Percentiles rank a stretch among this genome's conserved stretches.
Conservation (phyloP, 495 filamentous ascomycete species). For the Neurospora sp. region DNA sequence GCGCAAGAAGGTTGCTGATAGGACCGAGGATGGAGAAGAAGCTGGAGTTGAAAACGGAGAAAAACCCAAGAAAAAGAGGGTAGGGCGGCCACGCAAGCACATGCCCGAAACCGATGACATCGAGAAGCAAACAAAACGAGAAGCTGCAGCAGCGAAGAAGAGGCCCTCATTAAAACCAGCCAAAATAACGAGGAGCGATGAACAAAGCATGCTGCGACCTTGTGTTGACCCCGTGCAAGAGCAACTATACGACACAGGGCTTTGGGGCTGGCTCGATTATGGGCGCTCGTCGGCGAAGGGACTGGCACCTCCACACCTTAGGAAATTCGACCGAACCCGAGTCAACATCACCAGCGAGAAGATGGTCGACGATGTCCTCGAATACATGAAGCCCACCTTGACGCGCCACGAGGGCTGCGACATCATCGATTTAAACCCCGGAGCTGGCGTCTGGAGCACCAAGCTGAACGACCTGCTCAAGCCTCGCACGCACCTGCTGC, state of each 20-base stretch:
- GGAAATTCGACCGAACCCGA: constrained; percentile 12
- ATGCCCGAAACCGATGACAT: neutral
- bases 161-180: neutral
- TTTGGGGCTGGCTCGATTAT: neutral
- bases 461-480: constrained; percentile 63
- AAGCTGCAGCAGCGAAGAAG: neutral
- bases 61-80: neutral
- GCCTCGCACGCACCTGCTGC: constrained; percentile 69
- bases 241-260: neutral
- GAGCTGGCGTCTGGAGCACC: constrained; percentile 60
- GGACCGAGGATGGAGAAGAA: neutral
- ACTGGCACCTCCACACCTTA: neutral
- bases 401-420: constrained; percentile 57
- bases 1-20: neutral
- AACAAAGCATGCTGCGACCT: neutral
- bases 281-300: neutral
- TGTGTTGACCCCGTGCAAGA: neutral
- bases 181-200: neutral
- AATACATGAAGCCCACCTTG: constrained; percentile 39
- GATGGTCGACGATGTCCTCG: constrained; percentile 43
- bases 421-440: constrained; percentile 79
- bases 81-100: neutral
- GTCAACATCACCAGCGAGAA: constrained; percentile 47
- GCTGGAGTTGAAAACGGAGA: neutral
- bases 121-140: neutral